Percentiles rank a stretch among this genome's conserved stretches.
phyloP scores from a whole-genome alignment of 2,329 filamentous ascomycete genomes.

The Trichoderma atroviride region DNA sequence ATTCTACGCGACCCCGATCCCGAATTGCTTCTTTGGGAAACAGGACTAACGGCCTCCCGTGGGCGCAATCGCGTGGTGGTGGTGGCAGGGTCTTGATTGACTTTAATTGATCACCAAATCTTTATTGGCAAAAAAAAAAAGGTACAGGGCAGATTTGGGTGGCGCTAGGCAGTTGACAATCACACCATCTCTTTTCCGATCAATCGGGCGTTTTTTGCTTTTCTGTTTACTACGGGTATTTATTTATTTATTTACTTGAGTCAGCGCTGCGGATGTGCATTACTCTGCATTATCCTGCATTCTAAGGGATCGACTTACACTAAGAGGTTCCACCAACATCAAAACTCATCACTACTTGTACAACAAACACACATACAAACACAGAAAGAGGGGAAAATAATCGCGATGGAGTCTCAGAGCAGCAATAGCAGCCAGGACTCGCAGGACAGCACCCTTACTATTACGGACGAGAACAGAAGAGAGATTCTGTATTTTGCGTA shows the following conservation, averaged over 20 bases:
- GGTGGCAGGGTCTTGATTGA: background rate
- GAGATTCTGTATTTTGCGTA: conserved; percentile 67
- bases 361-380: background rate
- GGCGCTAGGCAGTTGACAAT: background rate
- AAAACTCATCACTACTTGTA: background rate
- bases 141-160: background rate
- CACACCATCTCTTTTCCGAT: background rate
- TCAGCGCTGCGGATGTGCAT: background rate
- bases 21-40: background rate
- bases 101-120: background rate
- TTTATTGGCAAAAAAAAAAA: background rate
- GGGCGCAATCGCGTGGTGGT: background rate
- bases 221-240: background rate
- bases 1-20: background rate
- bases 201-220: background rate
- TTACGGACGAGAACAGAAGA: conserved; percentile 40
- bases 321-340: background rate
- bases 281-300: background rate
- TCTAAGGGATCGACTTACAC: background rate
- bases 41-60: background rate
- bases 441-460: conserved; percentile 42
- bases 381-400: background rate
- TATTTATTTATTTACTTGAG: background rate
- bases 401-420: conserved; percentile 36
- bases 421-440: conserved; percentile 41